Conservation (phyloP, 192 early-diverging fungal genomes). For the Linnemannia zychae region DNA sequence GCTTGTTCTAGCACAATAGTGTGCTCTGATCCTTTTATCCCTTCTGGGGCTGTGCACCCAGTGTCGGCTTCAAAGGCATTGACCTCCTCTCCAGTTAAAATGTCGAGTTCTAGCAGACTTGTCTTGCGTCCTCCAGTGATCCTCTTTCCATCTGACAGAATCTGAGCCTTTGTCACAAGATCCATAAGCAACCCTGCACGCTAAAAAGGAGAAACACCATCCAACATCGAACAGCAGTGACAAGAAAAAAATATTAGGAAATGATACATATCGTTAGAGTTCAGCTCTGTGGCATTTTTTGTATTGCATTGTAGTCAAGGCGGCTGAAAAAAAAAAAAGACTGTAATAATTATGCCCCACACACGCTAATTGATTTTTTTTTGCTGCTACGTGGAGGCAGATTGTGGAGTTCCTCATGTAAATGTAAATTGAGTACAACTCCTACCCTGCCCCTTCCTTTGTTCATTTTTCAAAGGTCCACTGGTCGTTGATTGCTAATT, state of each 20-base stretch:
- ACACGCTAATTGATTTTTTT: constrained; percentile 11
- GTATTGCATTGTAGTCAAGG: not conserved
- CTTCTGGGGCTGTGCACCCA: constrained; percentile 37
- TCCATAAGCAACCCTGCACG: constrained; percentile 31
- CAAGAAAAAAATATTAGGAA: constrained; percentile 6
- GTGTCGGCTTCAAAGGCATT: not conserved
- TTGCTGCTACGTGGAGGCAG: constrained; percentile 41
- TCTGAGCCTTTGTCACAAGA: constrained; percentile 44
- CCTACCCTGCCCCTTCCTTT: too few species aligned
- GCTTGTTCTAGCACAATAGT: constrained; percentile 45
- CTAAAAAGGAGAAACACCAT: constrained; percentile 8
- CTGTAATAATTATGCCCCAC: not conserved
- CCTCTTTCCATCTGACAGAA: constrained; percentile 38
- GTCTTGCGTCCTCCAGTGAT: constrained; percentile 38
- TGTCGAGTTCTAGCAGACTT: constrained; percentile 36
- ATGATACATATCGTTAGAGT: not conserved
- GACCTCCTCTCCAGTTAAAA: constrained; percentile 22
- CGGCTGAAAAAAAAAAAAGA: not conserved
- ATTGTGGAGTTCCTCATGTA: constrained; percentile 14
- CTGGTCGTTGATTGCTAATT: not conserved
- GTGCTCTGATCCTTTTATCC: constrained; percentile 28
- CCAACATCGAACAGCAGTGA: not conserved
- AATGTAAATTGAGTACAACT: constrained; percentile 12
- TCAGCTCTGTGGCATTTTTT: not conserved
- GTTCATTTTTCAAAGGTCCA: not conserved